Percentiles rank a stretch among this genome's conserved stretches.
These are phyloP conservation scores for Grifola frondosa DNA, from an alignment of 1,284 basidiomycete species.

Conservation along the genomic window DNA sequence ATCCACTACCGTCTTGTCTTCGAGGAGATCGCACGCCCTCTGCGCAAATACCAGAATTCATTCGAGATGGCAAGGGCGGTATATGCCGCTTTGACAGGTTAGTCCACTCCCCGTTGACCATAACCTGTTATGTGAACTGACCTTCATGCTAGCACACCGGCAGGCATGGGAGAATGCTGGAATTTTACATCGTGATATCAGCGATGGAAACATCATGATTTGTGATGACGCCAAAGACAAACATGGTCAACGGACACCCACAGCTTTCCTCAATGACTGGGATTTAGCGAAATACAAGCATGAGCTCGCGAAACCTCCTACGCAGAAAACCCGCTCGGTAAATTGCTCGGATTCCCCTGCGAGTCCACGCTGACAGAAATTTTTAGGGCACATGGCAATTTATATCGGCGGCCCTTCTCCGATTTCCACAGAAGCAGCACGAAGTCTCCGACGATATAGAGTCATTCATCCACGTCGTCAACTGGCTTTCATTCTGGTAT, in stretches of 20 bases:
- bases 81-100: background rate
- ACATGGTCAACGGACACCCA: background rate
- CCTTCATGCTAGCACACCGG: background rate
- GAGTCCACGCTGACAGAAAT: too few relatives aligned
- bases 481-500: slow-evolving; percentile 2
- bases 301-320: too few relatives aligned
- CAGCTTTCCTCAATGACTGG: slow-evolving; percentile 17
- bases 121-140: background rate
- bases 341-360: too few relatives aligned
- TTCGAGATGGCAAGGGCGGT: background rate
- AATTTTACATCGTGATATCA: slow-evolving; percentile 11
- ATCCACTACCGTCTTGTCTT: slow-evolving; percentile 1
- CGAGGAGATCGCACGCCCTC: slow-evolving; percentile 1
- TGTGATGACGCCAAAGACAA: background rate
- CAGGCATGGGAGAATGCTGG: slow-evolving; percentile 1
- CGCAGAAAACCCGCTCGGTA: too few relatives aligned
- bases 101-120: background rate
- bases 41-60: slow-evolving; percentile 1
- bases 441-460: slow-evolving; percentile 14
- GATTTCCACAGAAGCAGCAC: slow-evolving; percentile 6
- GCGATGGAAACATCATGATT: slow-evolving; percentile 11
- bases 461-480: slow-evolving; percentile 9
- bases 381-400: slow-evolving; percentile 16
- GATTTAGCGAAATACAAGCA: slow-evolving; percentile 10
- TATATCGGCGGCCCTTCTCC: slow-evolving; percentile 4